These are phyloP conservation scores for Trypanosoma brucei DNA, from an alignment of 208 protist species.

Conservation along the genomic window DNA sequence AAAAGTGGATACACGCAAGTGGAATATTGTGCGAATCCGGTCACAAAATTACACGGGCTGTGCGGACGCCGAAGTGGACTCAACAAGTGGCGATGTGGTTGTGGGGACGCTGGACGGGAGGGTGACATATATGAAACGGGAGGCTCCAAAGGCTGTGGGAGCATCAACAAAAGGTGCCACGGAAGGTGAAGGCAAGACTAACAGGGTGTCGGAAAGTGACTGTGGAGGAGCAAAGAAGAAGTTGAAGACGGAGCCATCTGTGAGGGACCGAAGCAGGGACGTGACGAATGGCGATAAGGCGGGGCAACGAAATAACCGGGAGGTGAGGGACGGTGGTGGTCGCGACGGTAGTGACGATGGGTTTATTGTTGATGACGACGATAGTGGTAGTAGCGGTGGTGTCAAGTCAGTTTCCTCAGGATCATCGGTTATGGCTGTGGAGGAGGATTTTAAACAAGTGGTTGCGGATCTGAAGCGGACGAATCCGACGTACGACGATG, in stretches of 20 bases:
- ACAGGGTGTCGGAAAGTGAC: neutral
- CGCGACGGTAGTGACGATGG: neutral
- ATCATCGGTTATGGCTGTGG: slow-evolving; percentile 3
- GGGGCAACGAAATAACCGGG: neutral
- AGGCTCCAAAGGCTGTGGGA: slow-evolving; percentile 16
- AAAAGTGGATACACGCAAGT: slow-evolving; percentile 41
- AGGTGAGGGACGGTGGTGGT: neutral
- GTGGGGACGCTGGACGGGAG: slow-evolving; percentile 55
- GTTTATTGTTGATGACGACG: slow-evolving; percentile 3
- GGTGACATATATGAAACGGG: slow-evolving; percentile 37
- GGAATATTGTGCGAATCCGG: slow-evolving; percentile 39
- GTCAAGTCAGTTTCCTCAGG: neutral
- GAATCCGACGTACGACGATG: slow-evolving; percentile 34
- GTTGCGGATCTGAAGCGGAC: slow-evolving; percentile 52
- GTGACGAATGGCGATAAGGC: neutral
- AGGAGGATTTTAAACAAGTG: slow-evolving; percentile 57
- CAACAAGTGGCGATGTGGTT: slow-evolving; percentile 49
- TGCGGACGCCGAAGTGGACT: slow-evolving; percentile 37
- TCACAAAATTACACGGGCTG: slow-evolving; percentile 48
- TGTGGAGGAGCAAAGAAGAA: neutral
- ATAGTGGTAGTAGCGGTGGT: slow-evolving; percentile 3
- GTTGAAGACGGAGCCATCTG: too few relatives aligned
- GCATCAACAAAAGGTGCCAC: neutral
- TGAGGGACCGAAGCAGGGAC: too few relatives aligned
- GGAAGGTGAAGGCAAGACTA: neutral